A percentile compares a stretch with the other conserved stretches of the same genome.
phyloP scores from a whole-genome alignment of 164 flowering plant species.

The Vitis amurensis region DNA sequence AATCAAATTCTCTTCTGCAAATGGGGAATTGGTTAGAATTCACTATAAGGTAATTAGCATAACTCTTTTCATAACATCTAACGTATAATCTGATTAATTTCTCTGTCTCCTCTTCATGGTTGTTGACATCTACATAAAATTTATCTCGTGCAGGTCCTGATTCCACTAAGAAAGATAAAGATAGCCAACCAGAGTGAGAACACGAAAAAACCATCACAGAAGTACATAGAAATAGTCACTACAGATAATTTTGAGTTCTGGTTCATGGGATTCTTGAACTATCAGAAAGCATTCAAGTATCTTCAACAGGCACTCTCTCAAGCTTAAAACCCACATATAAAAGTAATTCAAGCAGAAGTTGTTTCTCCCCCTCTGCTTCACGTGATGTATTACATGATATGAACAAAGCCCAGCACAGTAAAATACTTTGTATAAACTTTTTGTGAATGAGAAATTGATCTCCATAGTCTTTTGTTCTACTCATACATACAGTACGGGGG shows the following conservation, averaged over 20 bases:
- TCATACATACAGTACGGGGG: too few species aligned
- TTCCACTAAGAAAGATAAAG: conserved; percentile 16
- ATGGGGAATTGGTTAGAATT: conserved; percentile 29
- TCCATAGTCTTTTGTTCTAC: too few species aligned
- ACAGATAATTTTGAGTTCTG: conserved; percentile 29
- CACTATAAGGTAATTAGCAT: conserved; percentile 42
- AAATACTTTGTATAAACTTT: too few species aligned
- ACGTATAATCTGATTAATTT: too few species aligned
- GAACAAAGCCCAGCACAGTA: too few species aligned
- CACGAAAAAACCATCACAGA: conserved; percentile 23
- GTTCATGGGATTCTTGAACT: conserved; percentile 29
- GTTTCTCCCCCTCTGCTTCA: too few species aligned
- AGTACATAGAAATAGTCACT: conserved; percentile 26
- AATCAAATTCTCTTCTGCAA: conserved; percentile 29
- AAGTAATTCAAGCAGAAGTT: too few species aligned
- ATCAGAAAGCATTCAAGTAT: conserved; percentile 15
- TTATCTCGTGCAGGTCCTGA: conserved; percentile 13
- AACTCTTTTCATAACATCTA: too few species aligned
- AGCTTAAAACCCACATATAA: too few species aligned
- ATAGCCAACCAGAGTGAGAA: conserved; percentile 18
- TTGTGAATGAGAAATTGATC: too few species aligned
- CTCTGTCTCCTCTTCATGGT: not conserved
- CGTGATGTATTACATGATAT: too few species aligned
- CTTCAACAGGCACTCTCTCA: conserved; percentile 15
- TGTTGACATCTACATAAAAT: not conserved